phyloP scores from a whole-genome alignment of 169 alveolate species.

The Perkinsus olseni region DNA sequence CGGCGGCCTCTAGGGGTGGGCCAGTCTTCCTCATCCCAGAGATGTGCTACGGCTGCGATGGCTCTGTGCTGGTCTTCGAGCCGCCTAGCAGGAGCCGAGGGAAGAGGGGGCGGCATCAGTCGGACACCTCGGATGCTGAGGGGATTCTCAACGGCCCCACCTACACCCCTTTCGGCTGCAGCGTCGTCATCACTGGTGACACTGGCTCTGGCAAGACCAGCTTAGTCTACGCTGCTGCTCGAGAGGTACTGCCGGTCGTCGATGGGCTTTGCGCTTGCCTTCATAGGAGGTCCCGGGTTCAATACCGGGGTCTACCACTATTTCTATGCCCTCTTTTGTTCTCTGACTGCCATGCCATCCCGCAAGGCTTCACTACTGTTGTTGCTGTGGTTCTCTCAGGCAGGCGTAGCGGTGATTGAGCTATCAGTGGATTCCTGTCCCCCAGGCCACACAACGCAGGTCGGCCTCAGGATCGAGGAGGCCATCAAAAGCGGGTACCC shows the following conservation, averaged over 20 bases:
- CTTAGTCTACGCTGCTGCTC: neutral
- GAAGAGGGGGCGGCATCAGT: neutral
- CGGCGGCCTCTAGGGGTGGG: neutral
- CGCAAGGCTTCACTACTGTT: too few relatives aligned
- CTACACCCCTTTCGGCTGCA: neutral
- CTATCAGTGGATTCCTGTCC: neutral
- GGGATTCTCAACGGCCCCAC: neutral
- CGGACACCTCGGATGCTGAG: neutral
- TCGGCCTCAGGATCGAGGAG: neutral
- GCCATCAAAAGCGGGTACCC: neutral
- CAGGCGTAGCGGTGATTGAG: neutral
- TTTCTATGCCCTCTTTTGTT: neutral
- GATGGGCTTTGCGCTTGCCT: neutral
- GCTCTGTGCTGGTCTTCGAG: neutral
- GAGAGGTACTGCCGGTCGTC: neutral
- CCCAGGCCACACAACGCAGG: neutral
- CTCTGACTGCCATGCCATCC: neutral
- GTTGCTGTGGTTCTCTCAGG: neutral
- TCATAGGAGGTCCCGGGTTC: neutral
- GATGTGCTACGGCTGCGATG: neutral
- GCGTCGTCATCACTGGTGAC: neutral
- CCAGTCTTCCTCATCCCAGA: neutral
- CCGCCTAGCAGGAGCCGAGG: neutral
- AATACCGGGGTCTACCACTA: neutral
- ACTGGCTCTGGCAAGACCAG: neutral